Evolutionary conservation across 2,329 filamentous ascomycete genomes (phyloP).

Genomic region (Mycosphaerella sp.): DNA sequence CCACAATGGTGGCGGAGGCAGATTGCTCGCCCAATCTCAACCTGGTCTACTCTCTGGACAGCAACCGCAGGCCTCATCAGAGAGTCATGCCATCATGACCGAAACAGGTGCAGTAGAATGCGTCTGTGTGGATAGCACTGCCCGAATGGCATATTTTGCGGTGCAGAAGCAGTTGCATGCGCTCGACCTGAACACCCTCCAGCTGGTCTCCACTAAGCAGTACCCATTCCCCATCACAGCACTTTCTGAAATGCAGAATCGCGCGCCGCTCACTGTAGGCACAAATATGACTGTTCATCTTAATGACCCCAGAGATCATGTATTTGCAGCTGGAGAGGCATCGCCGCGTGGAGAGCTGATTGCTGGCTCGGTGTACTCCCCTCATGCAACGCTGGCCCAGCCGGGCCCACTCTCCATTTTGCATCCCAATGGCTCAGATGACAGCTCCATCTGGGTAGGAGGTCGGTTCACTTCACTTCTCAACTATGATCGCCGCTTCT

Average conservation of each 20-base stretch:
- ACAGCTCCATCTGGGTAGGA: conserved; percentile 75
- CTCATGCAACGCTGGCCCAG: conserved; percentile 67
- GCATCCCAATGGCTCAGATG: conserved; percentile 58
- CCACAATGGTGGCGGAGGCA: conserved; percentile 39
- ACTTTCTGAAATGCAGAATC: conserved; percentile 61
- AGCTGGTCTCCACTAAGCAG: conserved; percentile 59
- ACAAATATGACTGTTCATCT: conserved; percentile 76
- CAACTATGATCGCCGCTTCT: conserved; percentile 81
- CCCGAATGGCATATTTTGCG: conserved; percentile 68
- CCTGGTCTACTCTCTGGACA: conserved; percentile 61
- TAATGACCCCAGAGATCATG: conserved; percentile 62
- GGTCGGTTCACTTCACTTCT: conserved; percentile 84
- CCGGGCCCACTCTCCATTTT: conserved; percentile 77
- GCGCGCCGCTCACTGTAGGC: conserved; percentile 72
- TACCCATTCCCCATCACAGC: conserved; percentile 82
- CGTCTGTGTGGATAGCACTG: conserved; percentile 66
- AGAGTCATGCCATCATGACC: conserved; percentile 55
- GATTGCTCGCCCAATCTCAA: conserved; percentile 58
- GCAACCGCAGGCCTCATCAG: conserved; percentile 40
- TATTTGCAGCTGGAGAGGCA: conserved; percentile 15
- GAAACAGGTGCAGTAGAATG: conserved; percentile 69
- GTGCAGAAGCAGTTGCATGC: conserved; percentile 71
- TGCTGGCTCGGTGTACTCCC: conserved; percentile 35
- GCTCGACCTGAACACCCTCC: conserved; percentile 69
- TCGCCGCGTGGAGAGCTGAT: conserved; percentile 25